phyloP scores from a whole-genome alignment of 208 protist genomes.

The Angomonas deanei region DNA sequence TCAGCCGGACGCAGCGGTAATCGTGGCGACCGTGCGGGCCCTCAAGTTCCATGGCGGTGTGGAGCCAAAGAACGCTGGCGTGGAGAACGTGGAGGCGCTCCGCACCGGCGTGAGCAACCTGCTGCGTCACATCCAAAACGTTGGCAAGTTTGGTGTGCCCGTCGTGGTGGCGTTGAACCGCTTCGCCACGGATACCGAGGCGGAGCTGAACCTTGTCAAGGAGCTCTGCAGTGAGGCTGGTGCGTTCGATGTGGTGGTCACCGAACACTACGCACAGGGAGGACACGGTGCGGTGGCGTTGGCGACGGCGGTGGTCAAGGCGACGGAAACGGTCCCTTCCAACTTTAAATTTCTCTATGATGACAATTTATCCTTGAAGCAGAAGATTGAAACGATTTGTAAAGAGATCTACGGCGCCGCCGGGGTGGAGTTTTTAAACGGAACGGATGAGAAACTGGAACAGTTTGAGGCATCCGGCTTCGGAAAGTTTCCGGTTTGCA shows the following conservation, averaged over 20 bases:
- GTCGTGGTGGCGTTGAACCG: conserved; percentile 95
- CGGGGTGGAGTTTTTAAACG: conserved; percentile 83
- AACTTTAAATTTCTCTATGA: conserved; percentile 94
- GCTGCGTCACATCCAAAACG: conserved; percentile 91
- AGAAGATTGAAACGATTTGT: conserved; percentile 96
- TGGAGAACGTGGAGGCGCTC: conserved; percentile 91
- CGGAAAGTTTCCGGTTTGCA: conserved; percentile 92
- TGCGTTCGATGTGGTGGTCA: conserved; percentile 88
- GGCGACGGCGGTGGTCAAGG: conserved; percentile 80
- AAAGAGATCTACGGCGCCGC: conserved; percentile 94
- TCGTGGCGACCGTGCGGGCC: conserved; percentile 95
- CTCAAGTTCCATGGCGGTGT: conserved; percentile 97
- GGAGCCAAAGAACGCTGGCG: conserved; percentile 52
- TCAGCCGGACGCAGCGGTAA: conserved; percentile 91
- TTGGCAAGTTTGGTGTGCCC: conserved; percentile 93
- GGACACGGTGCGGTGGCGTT: conserved; percentile 87
- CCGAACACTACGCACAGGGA: conserved; percentile 92
- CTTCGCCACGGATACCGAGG: conserved; percentile 89
- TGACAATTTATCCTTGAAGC: conserved; percentile 83
- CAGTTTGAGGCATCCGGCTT: conserved; percentile 77
- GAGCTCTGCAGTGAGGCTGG: conserved; percentile 68
- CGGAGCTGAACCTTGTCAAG: conserved; percentile 85
- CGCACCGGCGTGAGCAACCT: conserved; percentile 88
- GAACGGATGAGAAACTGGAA: conserved; percentile 85
- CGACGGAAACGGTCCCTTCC: conserved; percentile 35